A percentile compares a stretch with the other conserved stretches of the same genome.
phyloP scores from a whole-genome alignment of 1,284 basidiomycete species.

The Ceratobasidium papillatum region DNA sequence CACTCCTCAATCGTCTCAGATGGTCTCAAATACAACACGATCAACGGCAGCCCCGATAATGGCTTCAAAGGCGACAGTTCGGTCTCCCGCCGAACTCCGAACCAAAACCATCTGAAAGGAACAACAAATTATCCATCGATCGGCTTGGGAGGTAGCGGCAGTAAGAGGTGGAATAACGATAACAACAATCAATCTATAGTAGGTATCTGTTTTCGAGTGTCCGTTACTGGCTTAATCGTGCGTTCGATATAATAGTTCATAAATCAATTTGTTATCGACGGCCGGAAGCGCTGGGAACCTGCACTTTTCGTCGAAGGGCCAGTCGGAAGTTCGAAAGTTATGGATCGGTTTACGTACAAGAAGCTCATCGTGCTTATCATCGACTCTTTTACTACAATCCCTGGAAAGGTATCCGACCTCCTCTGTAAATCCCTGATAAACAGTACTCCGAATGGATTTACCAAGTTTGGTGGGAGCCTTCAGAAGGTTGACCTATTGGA shows the following conservation, averaged over 20 bases:
- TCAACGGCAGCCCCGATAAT: background rate
- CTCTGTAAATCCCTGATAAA: constrained; percentile 1
- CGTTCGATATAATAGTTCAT: background rate
- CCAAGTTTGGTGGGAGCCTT: background rate
- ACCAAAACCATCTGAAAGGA: background rate
- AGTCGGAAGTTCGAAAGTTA: background rate
- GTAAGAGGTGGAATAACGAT: background rate
- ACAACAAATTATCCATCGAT: background rate
- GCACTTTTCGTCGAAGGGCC: background rate
- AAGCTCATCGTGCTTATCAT: background rate
- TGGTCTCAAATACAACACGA: background rate
- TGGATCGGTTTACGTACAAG: background rate
- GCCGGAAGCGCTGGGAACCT: constrained; percentile 5
- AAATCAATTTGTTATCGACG: background rate
- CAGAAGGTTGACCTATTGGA: background rate
- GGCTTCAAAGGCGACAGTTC: background rate
- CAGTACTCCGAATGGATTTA: background rate
- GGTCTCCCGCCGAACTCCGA: background rate
- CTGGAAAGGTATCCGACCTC: background rate
- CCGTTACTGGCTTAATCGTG: background rate
- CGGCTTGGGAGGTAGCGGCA: background rate
- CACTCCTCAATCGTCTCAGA: background rate
- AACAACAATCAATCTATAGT: background rate
- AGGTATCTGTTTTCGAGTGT: background rate
- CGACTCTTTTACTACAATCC: background rate